Evolutionary conservation across 768 basidiomycete genomes (phyloP).

Genomic region (Leucocoprinus leucothites): DNA sequence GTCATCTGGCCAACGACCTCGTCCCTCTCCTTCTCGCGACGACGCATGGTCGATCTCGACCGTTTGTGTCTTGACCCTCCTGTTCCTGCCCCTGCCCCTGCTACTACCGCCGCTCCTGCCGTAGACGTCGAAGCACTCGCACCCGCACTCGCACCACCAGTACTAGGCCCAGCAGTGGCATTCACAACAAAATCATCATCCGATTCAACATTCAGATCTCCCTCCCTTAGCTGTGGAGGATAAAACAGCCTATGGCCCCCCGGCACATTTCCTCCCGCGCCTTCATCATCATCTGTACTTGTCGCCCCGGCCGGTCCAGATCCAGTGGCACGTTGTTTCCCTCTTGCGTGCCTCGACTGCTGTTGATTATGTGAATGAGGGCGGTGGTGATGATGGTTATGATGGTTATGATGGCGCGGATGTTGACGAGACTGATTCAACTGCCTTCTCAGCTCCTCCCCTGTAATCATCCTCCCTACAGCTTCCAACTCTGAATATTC

Average conservation of each 20-base stretch:
- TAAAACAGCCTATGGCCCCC: too few relatives aligned
- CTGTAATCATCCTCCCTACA: constrained; percentile 16
- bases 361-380: not conserved
- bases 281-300: not conserved
- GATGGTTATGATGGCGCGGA: not conserved
- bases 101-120: not conserved
- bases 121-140: not conserved
- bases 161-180: not conserved
- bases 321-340: too few relatives aligned
- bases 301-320: not conserved
- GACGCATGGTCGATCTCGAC: too few relatives aligned
- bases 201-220: too few relatives aligned
- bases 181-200: not conserved
- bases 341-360: not conserved
- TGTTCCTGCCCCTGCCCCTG: too few relatives aligned
- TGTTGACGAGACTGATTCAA: not conserved
- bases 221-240: too few relatives aligned
- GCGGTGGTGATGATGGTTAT: not conserved
- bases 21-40: not conserved
- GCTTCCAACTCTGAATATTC: constrained; percentile 31
- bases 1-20: not conserved
- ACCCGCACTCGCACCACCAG: not conserved
- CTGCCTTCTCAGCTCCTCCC: too few relatives aligned
- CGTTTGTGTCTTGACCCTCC: not conserved
- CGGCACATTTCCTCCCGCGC: not conserved